Conservation (phyloP, 2,329 filamentous ascomycete genomes). For the Colletotrichum musae region DNA sequence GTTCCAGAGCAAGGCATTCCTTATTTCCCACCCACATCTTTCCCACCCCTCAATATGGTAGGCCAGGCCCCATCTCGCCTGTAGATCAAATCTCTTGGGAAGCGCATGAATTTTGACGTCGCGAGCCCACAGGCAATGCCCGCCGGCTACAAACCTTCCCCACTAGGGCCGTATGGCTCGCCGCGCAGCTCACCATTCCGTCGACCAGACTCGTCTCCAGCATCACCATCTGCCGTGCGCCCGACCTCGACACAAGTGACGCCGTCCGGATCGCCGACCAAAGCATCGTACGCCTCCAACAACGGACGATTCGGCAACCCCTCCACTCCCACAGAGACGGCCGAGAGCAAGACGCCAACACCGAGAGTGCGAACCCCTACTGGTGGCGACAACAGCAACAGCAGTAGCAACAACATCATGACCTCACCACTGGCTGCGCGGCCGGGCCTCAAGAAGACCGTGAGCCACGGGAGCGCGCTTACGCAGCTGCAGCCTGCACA, state of each 20-base stretch:
- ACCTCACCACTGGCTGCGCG: slow-evolving; percentile 54
- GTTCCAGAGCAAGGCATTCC: slow-evolving; percentile 38
- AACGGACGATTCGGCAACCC: slow-evolving; percentile 56
- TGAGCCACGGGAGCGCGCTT: slow-evolving; percentile 68
- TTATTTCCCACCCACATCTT: slow-evolving; percentile 29
- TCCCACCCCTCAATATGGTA: slow-evolving; percentile 33
- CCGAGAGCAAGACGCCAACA: slow-evolving; percentile 53
- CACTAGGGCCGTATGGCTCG: slow-evolving; percentile 76
- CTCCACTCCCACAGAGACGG: slow-evolving; percentile 55
- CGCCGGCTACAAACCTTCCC: slow-evolving; percentile 77
- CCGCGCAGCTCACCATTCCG: slow-evolving; percentile 77
- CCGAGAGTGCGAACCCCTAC: slow-evolving; percentile 49
- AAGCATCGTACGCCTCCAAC: slow-evolving; percentile 48
- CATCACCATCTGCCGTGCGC: slow-evolving; percentile 76
- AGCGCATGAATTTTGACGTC: slow-evolving; percentile 40
- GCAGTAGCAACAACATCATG: slow-evolving; percentile 49
- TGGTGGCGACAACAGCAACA: slow-evolving; percentile 42
- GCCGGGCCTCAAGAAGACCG: slow-evolving; percentile 51
- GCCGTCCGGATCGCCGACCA: slow-evolving; percentile 73
- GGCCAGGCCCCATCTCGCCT: slow-evolving; percentile 32
- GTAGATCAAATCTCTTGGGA: slow-evolving; percentile 27
- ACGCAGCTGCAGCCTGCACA: slow-evolving; percentile 85
- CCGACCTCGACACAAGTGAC: slow-evolving; percentile 64
- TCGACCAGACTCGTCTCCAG: slow-evolving; percentile 69
- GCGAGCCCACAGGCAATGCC: slow-evolving; percentile 62